Evolutionary conservation across 352 stramenopile genomes (phyloP).

Genomic region (Blastocystis hominis): DNA sequence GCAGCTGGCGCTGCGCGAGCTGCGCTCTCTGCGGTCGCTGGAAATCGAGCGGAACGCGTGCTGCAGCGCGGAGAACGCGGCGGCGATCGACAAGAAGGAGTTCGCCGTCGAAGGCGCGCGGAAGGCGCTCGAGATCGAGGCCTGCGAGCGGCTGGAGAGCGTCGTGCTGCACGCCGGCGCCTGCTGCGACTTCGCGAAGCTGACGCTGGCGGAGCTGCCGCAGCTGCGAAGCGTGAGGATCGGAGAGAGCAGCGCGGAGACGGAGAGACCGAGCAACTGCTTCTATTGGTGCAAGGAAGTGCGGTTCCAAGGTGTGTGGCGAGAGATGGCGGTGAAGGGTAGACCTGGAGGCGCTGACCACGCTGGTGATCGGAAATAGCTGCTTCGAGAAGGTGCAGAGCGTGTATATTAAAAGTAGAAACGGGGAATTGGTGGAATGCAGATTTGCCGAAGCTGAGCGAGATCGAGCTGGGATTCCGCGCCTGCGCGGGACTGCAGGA

Average conservation of each 20-base stretch:
- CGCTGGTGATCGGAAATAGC: not conserved
- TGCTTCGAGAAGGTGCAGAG: constrained; percentile 6
- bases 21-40: not conserved
- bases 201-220: not conserved
- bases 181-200: constrained; percentile 4
- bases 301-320: not conserved
- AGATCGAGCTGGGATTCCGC: not conserved
- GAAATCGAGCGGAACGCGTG: not conserved
- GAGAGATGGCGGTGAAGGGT: not conserved
- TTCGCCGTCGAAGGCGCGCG: not conserved
- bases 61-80: not conserved
- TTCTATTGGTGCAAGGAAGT: not conserved
- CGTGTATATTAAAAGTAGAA: not conserved
- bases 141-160: not conserved
- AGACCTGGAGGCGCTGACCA: not conserved
- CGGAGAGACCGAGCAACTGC: not conserved
- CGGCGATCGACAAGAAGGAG: not conserved
- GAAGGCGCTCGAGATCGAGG: not conserved
- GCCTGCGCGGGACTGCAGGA: not conserved
- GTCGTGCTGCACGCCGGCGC: not conserved
- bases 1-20: not conserved
- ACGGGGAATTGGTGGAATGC: not conserved
- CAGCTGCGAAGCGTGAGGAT: not conserved
- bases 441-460: constrained; percentile 33
- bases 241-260: not conserved